Conservation (phyloP, 192 early-diverging fungal genomes). For the Podila epicladia region DNA sequence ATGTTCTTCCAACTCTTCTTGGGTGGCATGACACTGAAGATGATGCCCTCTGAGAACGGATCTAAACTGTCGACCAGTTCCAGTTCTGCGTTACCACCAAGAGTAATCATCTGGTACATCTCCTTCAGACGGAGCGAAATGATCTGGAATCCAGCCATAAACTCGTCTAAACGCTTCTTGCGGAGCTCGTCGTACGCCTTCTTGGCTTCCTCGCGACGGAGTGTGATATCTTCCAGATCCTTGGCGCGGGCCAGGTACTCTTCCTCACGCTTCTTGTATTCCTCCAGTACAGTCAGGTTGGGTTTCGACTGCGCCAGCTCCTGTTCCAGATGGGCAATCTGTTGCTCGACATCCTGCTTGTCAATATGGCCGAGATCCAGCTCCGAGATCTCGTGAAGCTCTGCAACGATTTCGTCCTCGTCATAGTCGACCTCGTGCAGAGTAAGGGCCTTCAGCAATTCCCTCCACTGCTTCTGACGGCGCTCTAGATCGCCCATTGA, state of each 20-base stretch:
- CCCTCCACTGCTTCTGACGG: conserved; percentile 65
- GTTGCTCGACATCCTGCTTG: conserved; percentile 68
- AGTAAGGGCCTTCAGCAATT: conserved; percentile 52
- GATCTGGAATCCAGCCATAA: conserved; percentile 93
- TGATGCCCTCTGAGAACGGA: conserved; percentile 98
- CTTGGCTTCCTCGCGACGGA: conserved; percentile 79
- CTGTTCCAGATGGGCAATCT: conserved; percentile 80
- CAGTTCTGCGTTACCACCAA: conserved; percentile 98
- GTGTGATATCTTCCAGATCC: conserved; percentile 82
- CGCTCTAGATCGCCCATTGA: conserved; percentile 65
- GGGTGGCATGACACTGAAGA: conserved; percentile 99
- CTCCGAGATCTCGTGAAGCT: conserved; percentile 64
- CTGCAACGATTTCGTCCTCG: conserved; percentile 54
- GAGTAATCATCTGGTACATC: conserved; percentile 99
- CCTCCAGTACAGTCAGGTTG: conserved; percentile 87
- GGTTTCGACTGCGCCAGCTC: conserved; percentile 70
- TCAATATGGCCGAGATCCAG: conserved; percentile 75
- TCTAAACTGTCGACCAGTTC: conserved; percentile 97
- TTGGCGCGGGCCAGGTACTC: conserved; percentile 75
- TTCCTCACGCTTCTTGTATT: conserved; percentile 84
- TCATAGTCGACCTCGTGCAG: conserved; percentile 64
- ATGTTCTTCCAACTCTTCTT: conserved; percentile 99
- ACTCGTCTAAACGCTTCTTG: conserved; percentile 86
- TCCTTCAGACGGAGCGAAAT: conserved; percentile 98
- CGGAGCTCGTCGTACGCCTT: conserved; percentile 77